A percentile compares a stretch with the other conserved stretches of the same genome.
These are phyloP conservation scores for Fusarium algeriense DNA, from an alignment of 2,329 filamentous ascomycete species.

Conservation along the genomic window DNA sequence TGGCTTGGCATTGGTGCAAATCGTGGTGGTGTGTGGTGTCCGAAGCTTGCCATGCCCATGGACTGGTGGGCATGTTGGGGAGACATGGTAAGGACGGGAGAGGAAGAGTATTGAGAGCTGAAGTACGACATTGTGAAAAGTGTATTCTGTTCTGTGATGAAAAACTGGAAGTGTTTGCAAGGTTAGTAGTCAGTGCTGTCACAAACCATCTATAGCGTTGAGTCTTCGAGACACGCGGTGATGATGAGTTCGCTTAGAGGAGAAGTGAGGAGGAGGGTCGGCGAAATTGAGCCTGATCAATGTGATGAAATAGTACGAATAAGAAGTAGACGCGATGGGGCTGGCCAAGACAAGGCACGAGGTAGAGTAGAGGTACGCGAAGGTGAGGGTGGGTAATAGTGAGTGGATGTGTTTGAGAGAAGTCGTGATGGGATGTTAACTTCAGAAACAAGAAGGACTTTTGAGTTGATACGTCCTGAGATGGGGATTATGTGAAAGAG, in stretches of 20 bases:
- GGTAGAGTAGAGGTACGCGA: constrained; percentile 16
- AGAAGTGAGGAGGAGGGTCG: constrained; percentile 3
- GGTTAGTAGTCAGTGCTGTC: constrained; percentile 50
- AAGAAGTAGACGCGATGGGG: constrained; percentile 11
- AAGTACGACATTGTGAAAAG: constrained; percentile 58
- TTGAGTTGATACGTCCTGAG: constrained; percentile 10
- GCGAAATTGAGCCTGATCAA: constrained; percentile 6
- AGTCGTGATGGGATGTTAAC: constrained; percentile 16
- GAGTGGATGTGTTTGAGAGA: constrained; percentile 7
- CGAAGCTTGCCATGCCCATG: constrained; percentile 49
- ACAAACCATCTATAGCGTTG: constrained; percentile 49
- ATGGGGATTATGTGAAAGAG: not conserved
- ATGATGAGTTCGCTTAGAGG: constrained; percentile 24
- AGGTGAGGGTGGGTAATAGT: constrained; percentile 14
- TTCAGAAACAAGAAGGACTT: constrained; percentile 9
- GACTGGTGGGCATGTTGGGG: constrained; percentile 53
- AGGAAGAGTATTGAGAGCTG: constrained; percentile 57
- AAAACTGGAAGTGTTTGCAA: constrained; percentile 39
- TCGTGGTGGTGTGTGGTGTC: constrained; percentile 44
- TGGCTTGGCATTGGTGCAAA: constrained; percentile 42
- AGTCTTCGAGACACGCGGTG: constrained; percentile 28
- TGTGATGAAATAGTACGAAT: not conserved
- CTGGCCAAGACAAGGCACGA: constrained; percentile 29
- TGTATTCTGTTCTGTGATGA: constrained; percentile 18
- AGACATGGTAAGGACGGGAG: constrained; percentile 59